These are phyloP conservation scores for Xerophyta viscosa DNA, from an alignment of 106 monocot species.

Conservation along the genomic window DNA sequence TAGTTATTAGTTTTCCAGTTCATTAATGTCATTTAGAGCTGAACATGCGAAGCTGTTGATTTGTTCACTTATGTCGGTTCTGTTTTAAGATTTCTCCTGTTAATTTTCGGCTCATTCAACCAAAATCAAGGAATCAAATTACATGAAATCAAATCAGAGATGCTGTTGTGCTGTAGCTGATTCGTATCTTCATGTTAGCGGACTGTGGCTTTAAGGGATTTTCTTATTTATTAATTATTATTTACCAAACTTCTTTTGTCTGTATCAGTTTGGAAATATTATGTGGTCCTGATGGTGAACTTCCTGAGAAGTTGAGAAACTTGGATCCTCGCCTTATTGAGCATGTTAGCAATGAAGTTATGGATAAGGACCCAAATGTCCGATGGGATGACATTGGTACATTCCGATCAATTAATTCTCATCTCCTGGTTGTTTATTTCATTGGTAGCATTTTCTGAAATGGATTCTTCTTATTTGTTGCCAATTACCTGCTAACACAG, in stretches of 20 bases:
- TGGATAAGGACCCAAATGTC: constrained; percentile 97
- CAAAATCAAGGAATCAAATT: too few species aligned
- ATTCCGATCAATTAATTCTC: background rate
- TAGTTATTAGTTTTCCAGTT: too few species aligned
- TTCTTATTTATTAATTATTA: background rate
- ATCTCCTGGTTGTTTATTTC: background rate
- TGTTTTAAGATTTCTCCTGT: too few species aligned
- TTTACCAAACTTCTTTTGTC: constrained; percentile 2
- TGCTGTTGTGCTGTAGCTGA: too few species aligned
- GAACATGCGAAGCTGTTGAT: too few species aligned
- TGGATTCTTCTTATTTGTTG: constrained; percentile 2
- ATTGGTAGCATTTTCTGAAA: too few species aligned
- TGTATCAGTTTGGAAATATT: constrained; percentile 73
- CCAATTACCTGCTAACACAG: constrained; percentile 29
- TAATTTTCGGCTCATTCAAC: too few species aligned
- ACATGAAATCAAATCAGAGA: too few species aligned
- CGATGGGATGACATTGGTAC: constrained; percentile 97
- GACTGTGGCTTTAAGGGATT: too few species aligned
- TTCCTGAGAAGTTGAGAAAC: constrained; percentile 96
- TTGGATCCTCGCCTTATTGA: constrained; percentile 96
- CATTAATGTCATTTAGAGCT: too few species aligned
- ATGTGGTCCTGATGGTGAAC: constrained; percentile 89
- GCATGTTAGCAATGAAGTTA: constrained; percentile 98
- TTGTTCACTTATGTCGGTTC: too few species aligned
- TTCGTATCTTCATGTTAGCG: too few species aligned